Percentiles rank a stretch among this genome's conserved stretches.
These are phyloP conservation scores for Skeletonema costatum DNA, from an alignment of 108 stramenopile species.

Conservation along the genomic window DNA sequence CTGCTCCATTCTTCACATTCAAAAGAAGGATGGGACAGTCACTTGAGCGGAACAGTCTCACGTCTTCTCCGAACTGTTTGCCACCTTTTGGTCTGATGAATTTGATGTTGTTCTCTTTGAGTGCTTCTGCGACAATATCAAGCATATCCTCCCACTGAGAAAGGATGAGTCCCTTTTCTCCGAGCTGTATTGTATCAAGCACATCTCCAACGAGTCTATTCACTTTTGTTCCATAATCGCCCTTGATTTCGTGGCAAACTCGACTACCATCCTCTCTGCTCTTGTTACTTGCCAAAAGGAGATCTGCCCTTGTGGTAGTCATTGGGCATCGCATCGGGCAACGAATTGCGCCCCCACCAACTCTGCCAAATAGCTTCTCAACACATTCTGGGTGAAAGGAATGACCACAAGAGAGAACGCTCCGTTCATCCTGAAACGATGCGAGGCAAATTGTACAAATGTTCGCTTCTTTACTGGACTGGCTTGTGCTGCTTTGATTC, in stretches of 20 bases:
- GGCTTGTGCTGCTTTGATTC: conserved; percentile 44
- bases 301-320: conserved; percentile 46
- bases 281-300: conserved; percentile 55
- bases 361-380: conserved; percentile 45
- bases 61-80: conserved; percentile 39
- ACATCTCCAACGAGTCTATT: conserved; percentile 63
- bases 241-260: conserved; percentile 48
- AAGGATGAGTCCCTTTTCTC: conserved; percentile 80
- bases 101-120: conserved; percentile 48
- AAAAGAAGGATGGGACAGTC: conserved; percentile 60
- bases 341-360: conserved; percentile 12
- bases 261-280: conserved; percentile 54
- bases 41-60: conserved; percentile 36
- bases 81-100: conserved; percentile 50
- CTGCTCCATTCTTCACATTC: conserved; percentile 81
- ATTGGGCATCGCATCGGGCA: conserved; percentile 61
- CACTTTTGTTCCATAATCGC: conserved; percentile 82
- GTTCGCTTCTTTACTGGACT: conserved; percentile 8
- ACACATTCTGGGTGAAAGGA: conserved; percentile 62
- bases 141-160: conserved; percentile 89
- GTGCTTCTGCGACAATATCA: conserved; percentile 70
- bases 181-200: conserved; percentile 41
- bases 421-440: conserved; percentile 55
- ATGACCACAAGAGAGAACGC: conserved; percentile 78
- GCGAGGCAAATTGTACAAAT: conserved; percentile 66